Conservation (phyloP, 306 rosid species). For the Inga laurina region DNA sequence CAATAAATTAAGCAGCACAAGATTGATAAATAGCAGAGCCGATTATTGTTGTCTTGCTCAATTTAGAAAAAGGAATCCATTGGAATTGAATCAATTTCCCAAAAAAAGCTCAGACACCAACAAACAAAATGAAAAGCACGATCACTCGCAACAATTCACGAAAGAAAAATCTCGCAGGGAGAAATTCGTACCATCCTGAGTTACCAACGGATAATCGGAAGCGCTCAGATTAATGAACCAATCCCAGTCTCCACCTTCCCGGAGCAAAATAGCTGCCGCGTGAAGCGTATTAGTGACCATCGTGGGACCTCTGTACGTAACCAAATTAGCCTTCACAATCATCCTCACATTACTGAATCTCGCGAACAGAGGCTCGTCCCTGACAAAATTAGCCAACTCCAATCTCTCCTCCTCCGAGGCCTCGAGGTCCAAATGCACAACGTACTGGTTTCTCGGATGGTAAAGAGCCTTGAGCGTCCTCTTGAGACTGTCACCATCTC, state of each 20-base stretch:
- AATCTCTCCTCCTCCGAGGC: slow-evolving; percentile 45
- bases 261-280: slow-evolving; percentile 51
- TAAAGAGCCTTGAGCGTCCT: slow-evolving; percentile 52
- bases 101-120: background rate
- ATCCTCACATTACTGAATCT: slow-evolving; percentile 46
- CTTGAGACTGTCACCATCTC: slow-evolving; percentile 43
- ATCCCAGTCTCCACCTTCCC: slow-evolving; percentile 50
- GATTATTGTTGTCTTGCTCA: background rate
- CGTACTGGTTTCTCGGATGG: slow-evolving; percentile 55
- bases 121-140: slow-evolving; percentile 8
- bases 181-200: slow-evolving; percentile 50
- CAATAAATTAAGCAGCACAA: slow-evolving; percentile 7
- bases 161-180: background rate
- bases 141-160: background rate
- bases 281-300: slow-evolving; percentile 57
- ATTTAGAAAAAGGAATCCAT: background rate
- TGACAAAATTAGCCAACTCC: slow-evolving; percentile 40
- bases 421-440: slow-evolving; percentile 56
- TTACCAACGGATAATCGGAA: slow-evolving; percentile 56
- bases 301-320: slow-evolving; percentile 55
- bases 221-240: slow-evolving; percentile 59
- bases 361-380: slow-evolving; percentile 41
- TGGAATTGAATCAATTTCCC: slow-evolving; percentile 7
- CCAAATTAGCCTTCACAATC: slow-evolving; percentile 55
- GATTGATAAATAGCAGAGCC: background rate